Percentiles rank a stretch among this genome's conserved stretches.
Conservation (phyloP, 2,329 filamentous ascomycete species). For the Fusarium sp. region DNA sequence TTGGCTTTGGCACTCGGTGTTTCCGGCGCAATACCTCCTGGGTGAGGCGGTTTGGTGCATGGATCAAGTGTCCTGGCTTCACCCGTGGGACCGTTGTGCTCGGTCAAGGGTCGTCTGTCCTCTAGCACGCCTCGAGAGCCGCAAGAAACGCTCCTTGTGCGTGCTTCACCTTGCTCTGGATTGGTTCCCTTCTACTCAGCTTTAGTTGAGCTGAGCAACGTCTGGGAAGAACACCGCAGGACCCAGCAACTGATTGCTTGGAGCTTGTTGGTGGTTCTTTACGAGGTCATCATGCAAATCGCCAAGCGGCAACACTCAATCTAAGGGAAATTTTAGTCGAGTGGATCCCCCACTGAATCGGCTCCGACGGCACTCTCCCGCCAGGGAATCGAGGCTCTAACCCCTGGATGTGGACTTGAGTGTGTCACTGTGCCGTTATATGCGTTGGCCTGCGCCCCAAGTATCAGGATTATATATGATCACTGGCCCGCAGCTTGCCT, state of each 20-base stretch:
- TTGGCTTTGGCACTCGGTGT: constrained; percentile 45
- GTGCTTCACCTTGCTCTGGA: constrained; percentile 7
- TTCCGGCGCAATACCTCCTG: constrained; percentile 46
- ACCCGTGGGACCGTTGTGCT: constrained; percentile 42
- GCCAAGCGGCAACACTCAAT: constrained; percentile 54
- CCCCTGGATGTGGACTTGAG: constrained; percentile 46
- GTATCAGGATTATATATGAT: constrained; percentile 49
- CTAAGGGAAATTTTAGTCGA: constrained; percentile 50
- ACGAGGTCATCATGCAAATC: constrained; percentile 49
- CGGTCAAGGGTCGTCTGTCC: constrained; percentile 21
- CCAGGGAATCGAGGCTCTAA: constrained; percentile 48
- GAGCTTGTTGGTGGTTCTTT: constrained; percentile 31
- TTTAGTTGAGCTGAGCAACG: constrained; percentile 20
- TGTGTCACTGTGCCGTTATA: constrained; percentile 44
- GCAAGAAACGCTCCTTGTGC: constrained; percentile 21
- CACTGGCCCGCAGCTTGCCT: constrained; percentile 35
- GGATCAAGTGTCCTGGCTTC: constrained; percentile 50
- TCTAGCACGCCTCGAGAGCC: constrained; percentile 24
- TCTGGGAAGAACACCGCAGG: constrained; percentile 4
- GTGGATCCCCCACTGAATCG: constrained; percentile 51
- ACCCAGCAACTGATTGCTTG: constrained; percentile 12
- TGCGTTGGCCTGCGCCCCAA: constrained; percentile 40
- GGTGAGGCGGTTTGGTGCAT: constrained; percentile 51
- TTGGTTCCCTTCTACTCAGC: constrained; percentile 24
- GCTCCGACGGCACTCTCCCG: constrained; percentile 49